Evolutionary conservation across 371 early-diverging fungal species (phyloP).

Genomic region (Saksenaea oblongispora): DNA sequence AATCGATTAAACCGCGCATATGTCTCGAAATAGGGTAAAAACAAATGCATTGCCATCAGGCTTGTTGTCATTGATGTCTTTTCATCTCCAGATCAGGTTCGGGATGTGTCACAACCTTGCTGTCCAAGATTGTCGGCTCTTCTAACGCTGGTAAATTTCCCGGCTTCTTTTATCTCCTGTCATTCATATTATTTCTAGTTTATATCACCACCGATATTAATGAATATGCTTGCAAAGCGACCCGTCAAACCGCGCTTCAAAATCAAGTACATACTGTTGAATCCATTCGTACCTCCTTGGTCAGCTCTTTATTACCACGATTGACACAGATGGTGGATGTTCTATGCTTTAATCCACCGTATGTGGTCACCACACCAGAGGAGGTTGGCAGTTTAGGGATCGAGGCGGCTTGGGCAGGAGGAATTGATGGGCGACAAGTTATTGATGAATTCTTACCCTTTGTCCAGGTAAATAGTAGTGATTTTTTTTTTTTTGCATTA

Average conservation of each 20-base stretch:
- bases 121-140: constrained; percentile 61
- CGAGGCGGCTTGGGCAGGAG: constrained; percentile 94
- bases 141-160: constrained; percentile 41
- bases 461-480: constrained; percentile 51
- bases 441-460: constrained; percentile 81
- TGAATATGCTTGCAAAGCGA: constrained; percentile 67
- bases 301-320: constrained; percentile 56
- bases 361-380: constrained; percentile 78
- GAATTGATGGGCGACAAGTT: constrained; percentile 88
- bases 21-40: constrained; percentile 86
- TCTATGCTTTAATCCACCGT: constrained; percentile 93
- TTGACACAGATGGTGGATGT: constrained; percentile 68
- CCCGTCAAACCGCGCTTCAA: constrained; percentile 59
- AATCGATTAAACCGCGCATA: constrained; percentile 58
- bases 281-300: constrained; percentile 60
- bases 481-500: neutral
- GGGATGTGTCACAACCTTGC: constrained; percentile 82
- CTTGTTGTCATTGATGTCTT: neutral
- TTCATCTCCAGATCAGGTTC: constrained; percentile 73
- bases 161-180: neutral
- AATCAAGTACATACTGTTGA: constrained; percentile 62
- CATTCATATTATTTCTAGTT: constrained; percentile 14
- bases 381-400: constrained; percentile 78
- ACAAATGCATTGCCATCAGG: neutral
- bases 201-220: constrained; percentile 86